Base-by-base conservation (phyloP, 371 early-diverging fungal species). In the Batkoa obscura region DNA sequence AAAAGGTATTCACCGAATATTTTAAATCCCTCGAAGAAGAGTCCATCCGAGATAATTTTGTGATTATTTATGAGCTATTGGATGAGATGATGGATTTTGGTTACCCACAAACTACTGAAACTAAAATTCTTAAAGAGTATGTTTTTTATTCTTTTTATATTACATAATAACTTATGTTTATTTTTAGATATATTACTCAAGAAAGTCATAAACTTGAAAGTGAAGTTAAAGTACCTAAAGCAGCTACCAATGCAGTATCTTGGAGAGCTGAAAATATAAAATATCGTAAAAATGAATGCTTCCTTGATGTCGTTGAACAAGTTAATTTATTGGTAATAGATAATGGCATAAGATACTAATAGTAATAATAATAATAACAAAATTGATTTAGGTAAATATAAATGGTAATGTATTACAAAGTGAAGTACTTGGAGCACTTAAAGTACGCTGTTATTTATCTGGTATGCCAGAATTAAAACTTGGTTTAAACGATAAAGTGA, bases 1-100 rank as follows among this genome's bases (percentile, higher is more conserved):
- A 10, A 15, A 33, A 79, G 74, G 94, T 93, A 39, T 88, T 94
- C 69, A 79, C 83, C 34, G 94, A 94, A 66, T 97, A 97, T 72
- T 97, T 97, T 70, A 92, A 91, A 67, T 88, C 88, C 58, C 78
- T 97, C 48, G 95, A 97, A 68, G 98, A 97, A 62, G 98, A 97
- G 64, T 90, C 91, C 13, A 88, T 92, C 62, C 72, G 90, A 46
- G 90, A 92, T 69, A 92, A 92, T 65, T 92, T 92, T 73, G 90
- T 90, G 32, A 83, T 92, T 58, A 88, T 90, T 58, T 97, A 97
- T 67, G 98, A 97, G 71, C 72, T 97, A 34, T 70, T 97, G 66
- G 98, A 97, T 69, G 98, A 97, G 68, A 97, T 97, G 92, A 94
- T 95, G 94, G 98, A 97, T 68, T 97, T 92, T 66, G 98, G 98